Evolutionary conservation across 2,329 filamentous ascomycete genomes (phyloP).

Genomic region (Colletotrichum orbiculare): DNA sequence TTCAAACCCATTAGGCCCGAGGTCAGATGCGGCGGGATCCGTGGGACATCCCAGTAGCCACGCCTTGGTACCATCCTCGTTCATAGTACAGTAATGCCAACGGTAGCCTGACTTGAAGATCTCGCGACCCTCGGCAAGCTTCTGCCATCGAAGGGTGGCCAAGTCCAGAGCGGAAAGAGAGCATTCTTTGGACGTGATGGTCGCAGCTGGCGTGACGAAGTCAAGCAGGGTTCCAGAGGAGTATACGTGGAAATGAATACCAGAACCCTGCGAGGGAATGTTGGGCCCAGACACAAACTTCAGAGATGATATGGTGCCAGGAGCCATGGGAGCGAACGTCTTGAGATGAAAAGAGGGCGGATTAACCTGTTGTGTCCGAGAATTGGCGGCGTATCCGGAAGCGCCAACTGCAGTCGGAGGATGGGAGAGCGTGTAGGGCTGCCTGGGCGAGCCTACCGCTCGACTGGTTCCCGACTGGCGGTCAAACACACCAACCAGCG

Average conservation of each 20-base stretch:
- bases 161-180: constrained; percentile 91
- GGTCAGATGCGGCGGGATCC: constrained; percentile 73
- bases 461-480: constrained; percentile 55
- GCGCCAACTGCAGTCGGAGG: constrained; percentile 63
- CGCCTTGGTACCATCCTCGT: constrained; percentile 93
- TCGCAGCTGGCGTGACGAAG: constrained; percentile 91
- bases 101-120: constrained; percentile 92
- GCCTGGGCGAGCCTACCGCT: constrained; percentile 61
- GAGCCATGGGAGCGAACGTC: constrained; percentile 84
- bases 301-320: constrained; percentile 88
- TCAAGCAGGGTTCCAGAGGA: constrained; percentile 93
- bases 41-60: constrained; percentile 95
- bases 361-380: constrained; percentile 74
- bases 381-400: constrained; percentile 75
- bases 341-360: constrained; percentile 74
- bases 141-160: constrained; percentile 90
- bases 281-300: constrained; percentile 90
- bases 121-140: constrained; percentile 91
- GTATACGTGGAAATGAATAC: constrained; percentile 95
- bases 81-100: constrained; percentile 98
- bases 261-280: constrained; percentile 88
- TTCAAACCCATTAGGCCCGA: constrained; percentile 78
- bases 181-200: constrained; percentile 87
- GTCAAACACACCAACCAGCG: constrained; percentile 65
- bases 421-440: constrained; percentile 61